Evolutionary conservation across 208 protist species (phyloP).

Genomic region (Angomonas ambiguus): DNA sequence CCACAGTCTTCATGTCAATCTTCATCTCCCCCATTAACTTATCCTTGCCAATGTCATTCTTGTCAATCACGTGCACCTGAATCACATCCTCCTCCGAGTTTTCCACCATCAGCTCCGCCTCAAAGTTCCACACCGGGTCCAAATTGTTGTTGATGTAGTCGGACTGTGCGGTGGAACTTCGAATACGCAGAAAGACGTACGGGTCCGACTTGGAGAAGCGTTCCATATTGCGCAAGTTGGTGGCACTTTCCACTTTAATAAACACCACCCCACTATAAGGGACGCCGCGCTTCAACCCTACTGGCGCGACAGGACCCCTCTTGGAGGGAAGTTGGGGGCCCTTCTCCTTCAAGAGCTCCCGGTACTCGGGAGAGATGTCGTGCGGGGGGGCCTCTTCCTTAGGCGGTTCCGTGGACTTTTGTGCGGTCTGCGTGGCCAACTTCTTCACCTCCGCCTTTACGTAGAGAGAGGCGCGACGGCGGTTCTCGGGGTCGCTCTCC

Average conservation of each 20-base stretch:
- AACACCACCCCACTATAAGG: conserved; percentile 44
- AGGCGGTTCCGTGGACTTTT: conserved; percentile 12
- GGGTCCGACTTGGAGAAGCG: conserved; percentile 56
- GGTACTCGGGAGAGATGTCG: conserved; percentile 27
- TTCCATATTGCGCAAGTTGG: conserved; percentile 55
- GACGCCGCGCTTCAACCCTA: not conserved
- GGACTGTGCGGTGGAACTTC: conserved; percentile 30
- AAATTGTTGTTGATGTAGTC: conserved; percentile 41
- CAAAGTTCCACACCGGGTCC: conserved; percentile 64
- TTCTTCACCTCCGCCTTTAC: conserved; percentile 39
- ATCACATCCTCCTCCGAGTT: conserved; percentile 38
- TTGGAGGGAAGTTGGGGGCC: conserved; percentile 17
- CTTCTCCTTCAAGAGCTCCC: conserved; percentile 11
- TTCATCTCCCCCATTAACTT: conserved; percentile 51
- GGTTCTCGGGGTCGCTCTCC: conserved; percentile 22
- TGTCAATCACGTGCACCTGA: conserved; percentile 51
- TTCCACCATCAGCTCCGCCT: conserved; percentile 44
- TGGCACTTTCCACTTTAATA: conserved; percentile 42
- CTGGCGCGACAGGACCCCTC: conserved; percentile 20
- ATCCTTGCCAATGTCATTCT: conserved; percentile 56
- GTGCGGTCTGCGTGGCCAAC: conserved; percentile 21
- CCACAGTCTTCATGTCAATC: conserved; percentile 30
- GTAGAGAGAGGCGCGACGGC: conserved; percentile 35
- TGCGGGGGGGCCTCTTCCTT: conserved; percentile 27
- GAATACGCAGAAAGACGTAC: conserved; percentile 58